Evolutionary conservation across 176 grass and related monocot species (phyloP).

Genomic region (Musa itinerans): DNA sequence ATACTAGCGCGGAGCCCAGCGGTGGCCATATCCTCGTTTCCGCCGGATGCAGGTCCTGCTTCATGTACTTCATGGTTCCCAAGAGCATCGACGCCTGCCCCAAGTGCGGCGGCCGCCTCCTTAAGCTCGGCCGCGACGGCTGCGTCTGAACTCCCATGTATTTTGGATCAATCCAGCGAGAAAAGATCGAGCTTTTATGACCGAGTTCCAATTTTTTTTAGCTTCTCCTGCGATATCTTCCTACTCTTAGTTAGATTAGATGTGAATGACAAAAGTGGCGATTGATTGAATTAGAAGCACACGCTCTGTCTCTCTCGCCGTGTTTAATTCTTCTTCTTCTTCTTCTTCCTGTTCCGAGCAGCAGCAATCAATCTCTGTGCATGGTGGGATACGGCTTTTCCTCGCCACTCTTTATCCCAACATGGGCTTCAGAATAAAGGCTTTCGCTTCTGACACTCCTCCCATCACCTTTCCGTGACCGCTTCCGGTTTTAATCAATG

Average conservation of each 20-base stretch:
- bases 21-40: slow-evolving; percentile 1
- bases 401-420: neutral
- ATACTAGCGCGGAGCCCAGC: slow-evolving; percentile 34
- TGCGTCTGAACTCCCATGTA: neutral
- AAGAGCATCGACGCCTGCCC: slow-evolving; percentile 13
- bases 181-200: neutral
- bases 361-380: neutral
- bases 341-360: neutral
- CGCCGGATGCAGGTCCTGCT: slow-evolving; percentile 5
- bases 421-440: neutral
- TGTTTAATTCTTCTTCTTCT: neutral
- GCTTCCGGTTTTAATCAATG: neutral
- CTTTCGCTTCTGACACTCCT: neutral
- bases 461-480: neutral
- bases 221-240: neutral
- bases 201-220: neutral
- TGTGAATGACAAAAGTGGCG: no score
- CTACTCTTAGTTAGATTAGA: no score
- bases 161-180: neutral
- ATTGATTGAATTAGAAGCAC: no score
- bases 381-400: neutral
- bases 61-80: slow-evolving; percentile 15
- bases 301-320: neutral
- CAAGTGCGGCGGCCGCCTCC: slow-evolving; percentile 12
- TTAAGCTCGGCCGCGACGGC: slow-evolving; percentile 10